phyloP scores from a whole-genome alignment of 1,139 yeast species.

The Pichia sp. region DNA sequence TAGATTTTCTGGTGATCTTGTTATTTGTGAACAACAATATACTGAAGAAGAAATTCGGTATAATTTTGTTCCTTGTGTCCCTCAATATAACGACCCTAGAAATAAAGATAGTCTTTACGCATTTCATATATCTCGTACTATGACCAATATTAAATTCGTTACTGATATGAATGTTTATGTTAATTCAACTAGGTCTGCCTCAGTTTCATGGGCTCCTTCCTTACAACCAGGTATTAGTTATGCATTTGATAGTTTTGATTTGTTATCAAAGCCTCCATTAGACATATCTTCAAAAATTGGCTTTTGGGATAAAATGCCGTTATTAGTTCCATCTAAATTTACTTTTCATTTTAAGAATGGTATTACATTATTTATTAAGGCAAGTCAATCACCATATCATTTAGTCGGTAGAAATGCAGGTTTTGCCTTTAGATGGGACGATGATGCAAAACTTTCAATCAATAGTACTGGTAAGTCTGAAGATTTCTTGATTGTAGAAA shows the following conservation, averaged over 20 bases:
- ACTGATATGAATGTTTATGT: constrained; percentile 41
- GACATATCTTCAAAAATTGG: constrained; percentile 51
- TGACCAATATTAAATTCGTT: constrained; percentile 45
- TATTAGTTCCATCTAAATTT: constrained; percentile 45
- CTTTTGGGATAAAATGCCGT: constrained; percentile 53
- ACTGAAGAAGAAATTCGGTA: constrained; percentile 38
- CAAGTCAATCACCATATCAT: constrained; percentile 44
- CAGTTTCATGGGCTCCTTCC: constrained; percentile 54
- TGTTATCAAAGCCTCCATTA: constrained; percentile 53
- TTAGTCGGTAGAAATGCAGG: constrained; percentile 44
- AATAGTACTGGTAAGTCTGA: constrained; percentile 38
- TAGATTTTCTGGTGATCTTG: constrained; percentile 39
- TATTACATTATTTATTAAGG: constrained; percentile 46
- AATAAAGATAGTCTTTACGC: constrained; percentile 34
- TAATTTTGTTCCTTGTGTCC: constrained; percentile 37
- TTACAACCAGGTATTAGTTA: constrained; percentile 52
- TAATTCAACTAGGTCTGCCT: constrained; percentile 36
- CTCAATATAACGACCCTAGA: constrained; percentile 22
- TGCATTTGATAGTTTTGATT: constrained; percentile 49
- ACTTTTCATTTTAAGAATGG: constrained; percentile 34
- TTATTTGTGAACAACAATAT: constrained; percentile 43
- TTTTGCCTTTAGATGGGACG: constrained; percentile 49
- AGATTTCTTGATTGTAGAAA: constrained; percentile 40
- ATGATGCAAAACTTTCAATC: constrained; percentile 39
- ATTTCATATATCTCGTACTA: constrained; percentile 41